These are phyloP conservation scores for Abrus pulchellus DNA, from an alignment of 306 rosid genomes.

Conservation along the genomic window DNA sequence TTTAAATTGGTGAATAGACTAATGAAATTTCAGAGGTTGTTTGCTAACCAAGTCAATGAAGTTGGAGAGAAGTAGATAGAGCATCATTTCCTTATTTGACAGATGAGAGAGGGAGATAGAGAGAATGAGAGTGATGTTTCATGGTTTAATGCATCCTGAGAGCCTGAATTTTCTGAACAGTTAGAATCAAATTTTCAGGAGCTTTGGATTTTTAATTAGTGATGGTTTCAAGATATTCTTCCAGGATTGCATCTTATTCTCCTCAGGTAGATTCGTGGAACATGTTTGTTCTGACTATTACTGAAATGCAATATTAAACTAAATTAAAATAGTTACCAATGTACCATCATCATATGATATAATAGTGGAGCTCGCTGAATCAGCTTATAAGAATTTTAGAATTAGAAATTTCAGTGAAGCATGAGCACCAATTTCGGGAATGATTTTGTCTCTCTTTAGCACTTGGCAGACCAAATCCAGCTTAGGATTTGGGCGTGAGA, in stretches of 20 bases:
- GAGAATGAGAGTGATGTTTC: constrained; percentile 69
- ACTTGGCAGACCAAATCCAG: constrained; percentile 70
- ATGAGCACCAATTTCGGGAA: constrained; percentile 65
- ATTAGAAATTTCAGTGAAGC: constrained; percentile 69
- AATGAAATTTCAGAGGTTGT: constrained; percentile 61
- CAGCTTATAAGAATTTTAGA: constrained; percentile 37
- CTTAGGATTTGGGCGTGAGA: constrained; percentile 83
- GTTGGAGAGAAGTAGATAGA: constrained; percentile 53
- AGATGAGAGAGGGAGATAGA: constrained; percentile 30
- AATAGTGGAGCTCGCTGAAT: constrained; percentile 34
- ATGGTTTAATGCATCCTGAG: constrained; percentile 68
- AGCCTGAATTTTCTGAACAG: constrained; percentile 68
- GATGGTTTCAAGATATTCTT: constrained; percentile 74
- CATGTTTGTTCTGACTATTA: constrained; percentile 35
- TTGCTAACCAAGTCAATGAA: constrained; percentile 53
- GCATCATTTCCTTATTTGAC: constrained; percentile 50
- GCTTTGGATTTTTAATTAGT: constrained; percentile 53
- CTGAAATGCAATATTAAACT: constrained; percentile 42
- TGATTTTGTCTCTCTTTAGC: constrained; percentile 56
- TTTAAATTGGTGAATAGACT: constrained; percentile 56
- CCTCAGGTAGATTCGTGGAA: constrained; percentile 60
- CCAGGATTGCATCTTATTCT: constrained; percentile 61
- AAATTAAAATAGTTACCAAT: constrained; percentile 29
- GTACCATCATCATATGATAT: constrained; percentile 2
- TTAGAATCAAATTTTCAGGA: constrained; percentile 58